These are phyloP conservation scores for Ganoderma multipileum DNA, from an alignment of 1,284 basidiomycete species.

Conservation along the genomic window DNA sequence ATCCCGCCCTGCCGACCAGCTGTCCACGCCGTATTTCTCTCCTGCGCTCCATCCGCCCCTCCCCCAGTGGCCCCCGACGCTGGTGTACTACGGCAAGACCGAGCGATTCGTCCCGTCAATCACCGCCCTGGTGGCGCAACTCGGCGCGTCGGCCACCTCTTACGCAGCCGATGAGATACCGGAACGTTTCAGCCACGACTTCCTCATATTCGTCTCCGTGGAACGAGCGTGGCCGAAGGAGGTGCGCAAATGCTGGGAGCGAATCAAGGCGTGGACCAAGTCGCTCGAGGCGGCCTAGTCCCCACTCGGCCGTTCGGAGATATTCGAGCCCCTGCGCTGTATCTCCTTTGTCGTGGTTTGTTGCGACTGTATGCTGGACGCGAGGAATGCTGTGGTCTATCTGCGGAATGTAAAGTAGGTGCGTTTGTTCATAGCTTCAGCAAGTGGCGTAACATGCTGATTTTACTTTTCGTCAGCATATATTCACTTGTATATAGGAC, in stretches of 20 bases:
- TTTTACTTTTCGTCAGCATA: background rate
- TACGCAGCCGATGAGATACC: slow-evolving; percentile 21
- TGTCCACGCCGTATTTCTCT: slow-evolving; percentile 25
- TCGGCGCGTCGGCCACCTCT: slow-evolving; percentile 9
- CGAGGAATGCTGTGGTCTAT: background rate
- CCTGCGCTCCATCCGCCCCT: slow-evolving; percentile 24
- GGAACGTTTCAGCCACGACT: slow-evolving; percentile 27
- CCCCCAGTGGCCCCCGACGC: slow-evolving; percentile 22
- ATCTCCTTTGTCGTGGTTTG: background rate
- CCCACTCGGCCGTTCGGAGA: background rate
- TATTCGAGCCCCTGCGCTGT: too few relatives aligned
- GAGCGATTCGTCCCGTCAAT: slow-evolving; percentile 25
- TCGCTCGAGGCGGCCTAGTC: slow-evolving; percentile 3
- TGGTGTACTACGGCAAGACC: slow-evolving; percentile 23
- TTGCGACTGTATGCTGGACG: background rate
- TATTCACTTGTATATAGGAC: background rate
- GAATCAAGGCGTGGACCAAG: slow-evolving; percentile 20
- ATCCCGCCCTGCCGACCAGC: background rate
- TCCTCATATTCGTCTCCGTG: slow-evolving; percentile 22
- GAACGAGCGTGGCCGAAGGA: slow-evolving; percentile 24
- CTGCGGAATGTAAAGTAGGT: background rate
- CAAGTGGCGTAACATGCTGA: slow-evolving; percentile 2
- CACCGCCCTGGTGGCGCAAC: slow-evolving; percentile 2
- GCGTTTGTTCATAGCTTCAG: slow-evolving; percentile 4
- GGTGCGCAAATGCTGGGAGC: slow-evolving; percentile 23